Percentiles rank a stretch among this genome's conserved stretches.
Evolutionary conservation across 805 yeast species (phyloP).

Genomic region (Saccharomycopsis fermentans): DNA sequence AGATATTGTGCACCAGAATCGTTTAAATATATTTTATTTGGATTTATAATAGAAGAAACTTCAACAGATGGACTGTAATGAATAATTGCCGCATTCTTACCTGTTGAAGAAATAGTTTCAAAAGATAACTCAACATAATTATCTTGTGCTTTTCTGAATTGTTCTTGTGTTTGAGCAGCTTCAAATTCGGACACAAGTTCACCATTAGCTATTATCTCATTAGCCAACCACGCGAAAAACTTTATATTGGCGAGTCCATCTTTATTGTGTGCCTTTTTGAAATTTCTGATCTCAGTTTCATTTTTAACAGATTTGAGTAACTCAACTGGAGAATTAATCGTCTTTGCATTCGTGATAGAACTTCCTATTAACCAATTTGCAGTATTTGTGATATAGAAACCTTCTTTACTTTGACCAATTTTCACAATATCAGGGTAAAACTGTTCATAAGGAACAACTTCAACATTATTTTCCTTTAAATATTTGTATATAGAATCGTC

Average conservation of each 20-base stretch:
- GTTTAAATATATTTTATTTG: slow-evolving; percentile 57
- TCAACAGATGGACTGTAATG: slow-evolving; percentile 65
- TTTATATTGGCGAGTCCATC: slow-evolving; percentile 73
- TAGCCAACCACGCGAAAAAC: slow-evolving; percentile 77
- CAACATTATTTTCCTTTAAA: slow-evolving; percentile 36
- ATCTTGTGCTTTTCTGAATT: slow-evolving; percentile 43
- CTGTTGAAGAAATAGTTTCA: slow-evolving; percentile 68
- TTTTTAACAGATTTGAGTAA: slow-evolving; percentile 71
- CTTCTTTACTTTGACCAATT: slow-evolving; percentile 17
- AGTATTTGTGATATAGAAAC: slow-evolving; percentile 42
- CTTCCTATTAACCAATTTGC: slow-evolving; percentile 56
- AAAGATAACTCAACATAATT: slow-evolving; percentile 62
- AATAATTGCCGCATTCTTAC: slow-evolving; percentile 64
- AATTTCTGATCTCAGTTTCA: slow-evolving; percentile 57
- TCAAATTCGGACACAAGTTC: slow-evolving; percentile 50
- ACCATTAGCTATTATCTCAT: slow-evolving; percentile 34
- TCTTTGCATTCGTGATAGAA: slow-evolving; percentile 31
- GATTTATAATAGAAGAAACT: slow-evolving; percentile 50
- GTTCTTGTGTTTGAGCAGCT: slow-evolving; percentile 50
- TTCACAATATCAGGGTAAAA: slow-evolving; percentile 46
- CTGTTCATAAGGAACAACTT: slow-evolving; percentile 40
- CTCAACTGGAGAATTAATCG: slow-evolving; percentile 50
- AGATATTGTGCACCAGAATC: slow-evolving; percentile 90
- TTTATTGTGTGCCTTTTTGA: slow-evolving; percentile 64
- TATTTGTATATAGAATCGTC: slow-evolving; percentile 27